Conservation (phyloP, 176 grass and related monocot species). For the Oropetium thomaeum region DNA sequence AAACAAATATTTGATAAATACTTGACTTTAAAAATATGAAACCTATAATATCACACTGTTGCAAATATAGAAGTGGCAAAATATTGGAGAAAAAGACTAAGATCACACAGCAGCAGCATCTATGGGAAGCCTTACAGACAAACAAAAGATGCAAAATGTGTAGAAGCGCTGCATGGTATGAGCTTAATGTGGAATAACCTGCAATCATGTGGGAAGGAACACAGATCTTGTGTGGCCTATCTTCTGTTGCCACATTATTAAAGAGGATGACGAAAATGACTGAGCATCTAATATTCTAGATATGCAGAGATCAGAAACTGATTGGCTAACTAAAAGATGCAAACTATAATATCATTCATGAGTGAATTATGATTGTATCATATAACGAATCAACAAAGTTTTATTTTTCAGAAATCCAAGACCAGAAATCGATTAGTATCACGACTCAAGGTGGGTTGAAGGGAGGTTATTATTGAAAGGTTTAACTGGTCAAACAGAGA, state of each 20-base stretch:
- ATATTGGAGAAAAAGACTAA: slow-evolving; percentile 8
- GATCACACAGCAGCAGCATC: background rate
- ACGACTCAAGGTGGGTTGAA: background rate
- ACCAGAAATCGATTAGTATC: slow-evolving; percentile 4
- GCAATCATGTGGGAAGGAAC: background rate
- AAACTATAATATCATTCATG: slow-evolving; percentile 6
- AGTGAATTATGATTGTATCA: slow-evolving; percentile 6
- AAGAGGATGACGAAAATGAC: slow-evolving; percentile 13
- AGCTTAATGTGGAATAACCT: background rate
- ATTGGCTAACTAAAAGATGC: slow-evolving; percentile 27
- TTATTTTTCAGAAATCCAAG: background rate
- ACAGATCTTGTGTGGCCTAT: background rate
- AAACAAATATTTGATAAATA: background rate
- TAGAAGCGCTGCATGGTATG: too few relatives aligned
- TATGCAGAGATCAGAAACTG: slow-evolving; percentile 22
- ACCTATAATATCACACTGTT: background rate
- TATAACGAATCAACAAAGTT: background rate
- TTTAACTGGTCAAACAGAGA: background rate
- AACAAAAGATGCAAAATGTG: slow-evolving; percentile 27
- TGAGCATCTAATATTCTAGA: slow-evolving; percentile 7
- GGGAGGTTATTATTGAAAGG: background rate
- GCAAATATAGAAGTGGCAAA: background rate
- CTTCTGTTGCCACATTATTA: slow-evolving; percentile 16
- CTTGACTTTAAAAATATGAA: background rate
- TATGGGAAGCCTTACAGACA: background rate